Evolutionary conservation across 306 rosid genomes (phyloP).

Genomic region (Medicago ruthenica): DNA sequence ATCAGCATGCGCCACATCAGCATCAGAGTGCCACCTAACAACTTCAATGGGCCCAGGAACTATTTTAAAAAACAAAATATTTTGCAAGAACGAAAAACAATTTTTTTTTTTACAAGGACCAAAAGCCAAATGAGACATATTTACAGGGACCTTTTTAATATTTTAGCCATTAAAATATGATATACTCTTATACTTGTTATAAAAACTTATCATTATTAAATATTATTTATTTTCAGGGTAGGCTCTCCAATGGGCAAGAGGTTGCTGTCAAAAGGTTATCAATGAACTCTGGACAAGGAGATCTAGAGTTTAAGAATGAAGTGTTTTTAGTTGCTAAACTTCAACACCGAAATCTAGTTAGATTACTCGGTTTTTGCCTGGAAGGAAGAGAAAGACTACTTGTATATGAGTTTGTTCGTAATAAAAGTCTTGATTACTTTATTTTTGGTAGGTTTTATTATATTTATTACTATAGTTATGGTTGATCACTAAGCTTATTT

Average conservation of each 20-base stretch:
- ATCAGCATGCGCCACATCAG: too few species aligned
- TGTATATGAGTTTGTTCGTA: conserved; percentile 55
- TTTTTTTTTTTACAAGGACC: too few species aligned
- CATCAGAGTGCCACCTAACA: too few species aligned
- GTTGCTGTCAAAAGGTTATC: conserved; percentile 42
- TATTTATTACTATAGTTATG: not conserved
- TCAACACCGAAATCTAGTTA: conserved; percentile 38
- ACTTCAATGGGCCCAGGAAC: too few species aligned
- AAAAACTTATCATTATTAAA: not conserved
- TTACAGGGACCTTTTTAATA: too few species aligned
- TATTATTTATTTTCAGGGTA: conserved; percentile 31
- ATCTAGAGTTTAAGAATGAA: conserved; percentile 54
- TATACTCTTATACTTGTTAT: not conserved
- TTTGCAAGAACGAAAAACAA: too few species aligned
- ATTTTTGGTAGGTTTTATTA: conserved; percentile 51
- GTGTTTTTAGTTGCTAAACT: conserved; percentile 39
- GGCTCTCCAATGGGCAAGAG: conserved; percentile 16
- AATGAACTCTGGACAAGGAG: conserved; percentile 24
- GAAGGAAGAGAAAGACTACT: conserved; percentile 40
- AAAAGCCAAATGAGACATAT: too few species aligned
- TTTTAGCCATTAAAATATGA: too few species aligned
- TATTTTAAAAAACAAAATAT: too few species aligned
- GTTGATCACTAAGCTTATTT: not conserved
- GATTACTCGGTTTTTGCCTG: conserved; percentile 34
- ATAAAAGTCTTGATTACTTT: conserved; percentile 55